phyloP scores from a whole-genome alignment of 192 early-diverging fungal species.

The Radiomyces spectabilis region DNA sequence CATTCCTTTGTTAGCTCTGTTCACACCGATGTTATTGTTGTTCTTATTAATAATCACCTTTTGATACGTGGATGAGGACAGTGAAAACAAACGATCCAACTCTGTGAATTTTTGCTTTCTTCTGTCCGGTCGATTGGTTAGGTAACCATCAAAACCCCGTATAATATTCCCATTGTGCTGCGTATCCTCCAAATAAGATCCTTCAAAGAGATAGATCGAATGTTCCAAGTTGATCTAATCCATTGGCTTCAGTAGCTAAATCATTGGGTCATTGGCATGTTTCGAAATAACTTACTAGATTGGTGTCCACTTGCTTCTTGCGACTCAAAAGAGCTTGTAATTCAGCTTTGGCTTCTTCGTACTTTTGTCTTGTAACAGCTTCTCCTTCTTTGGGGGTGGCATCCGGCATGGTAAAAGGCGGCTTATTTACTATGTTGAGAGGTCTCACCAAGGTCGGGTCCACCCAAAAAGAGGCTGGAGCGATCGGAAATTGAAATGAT shows the following conservation, averaged over 20 bases:
- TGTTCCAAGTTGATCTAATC: slow-evolving; percentile 56
- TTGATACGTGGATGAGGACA: slow-evolving; percentile 43
- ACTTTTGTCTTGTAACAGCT: slow-evolving; percentile 43
- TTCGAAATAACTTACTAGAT: slow-evolving; percentile 41
- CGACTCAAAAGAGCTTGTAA: slow-evolving; percentile 62
- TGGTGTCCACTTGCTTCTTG: slow-evolving; percentile 77
- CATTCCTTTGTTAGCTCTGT: background rate
- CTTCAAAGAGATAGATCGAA: slow-evolving; percentile 80
- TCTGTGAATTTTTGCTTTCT: slow-evolving; percentile 69
- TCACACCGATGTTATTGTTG: background rate
- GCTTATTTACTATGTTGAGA: background rate
- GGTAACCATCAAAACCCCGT: slow-evolving; percentile 82
- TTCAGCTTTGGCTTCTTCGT: slow-evolving; percentile 72
- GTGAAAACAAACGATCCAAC: slow-evolving; percentile 78
- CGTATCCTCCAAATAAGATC: slow-evolving; percentile 85
- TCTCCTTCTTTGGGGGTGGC: slow-evolving; percentile 17
- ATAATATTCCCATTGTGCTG: slow-evolving; percentile 81
- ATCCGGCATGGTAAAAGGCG: background rate
- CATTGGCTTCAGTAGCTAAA: background rate
- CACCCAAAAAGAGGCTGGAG: background rate
- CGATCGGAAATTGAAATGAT: background rate
- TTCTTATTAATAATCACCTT: slow-evolving; percentile 9
- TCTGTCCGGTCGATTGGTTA: slow-evolving; percentile 49
- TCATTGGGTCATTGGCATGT: background rate
- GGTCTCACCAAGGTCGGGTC: background rate